Conservation (phyloP, 129 eudicot genomes). For the Escallonia herrerae region DNA sequence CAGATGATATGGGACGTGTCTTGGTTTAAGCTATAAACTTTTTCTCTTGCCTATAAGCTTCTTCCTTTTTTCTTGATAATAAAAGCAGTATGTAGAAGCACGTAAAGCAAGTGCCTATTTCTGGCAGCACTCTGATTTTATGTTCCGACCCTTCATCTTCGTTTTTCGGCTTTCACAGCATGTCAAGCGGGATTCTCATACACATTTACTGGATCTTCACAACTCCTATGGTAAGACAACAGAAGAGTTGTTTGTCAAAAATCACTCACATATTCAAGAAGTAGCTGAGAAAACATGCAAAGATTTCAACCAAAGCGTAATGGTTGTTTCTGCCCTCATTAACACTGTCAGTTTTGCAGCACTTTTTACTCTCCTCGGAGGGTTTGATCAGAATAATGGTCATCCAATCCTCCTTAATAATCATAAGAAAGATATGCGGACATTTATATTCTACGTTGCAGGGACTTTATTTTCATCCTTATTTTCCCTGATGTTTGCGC, state of each 20-base stretch:
- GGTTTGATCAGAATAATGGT: not conserved
- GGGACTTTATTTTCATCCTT: slow-evolving; percentile 5
- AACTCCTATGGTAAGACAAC: not conserved
- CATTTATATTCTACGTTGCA: slow-evolving; percentile 1
- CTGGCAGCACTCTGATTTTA: not conserved
- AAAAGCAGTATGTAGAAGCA: not conserved
- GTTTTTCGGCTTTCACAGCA: not conserved
- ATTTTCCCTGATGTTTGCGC: not conserved
- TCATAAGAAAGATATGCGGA: not conserved
- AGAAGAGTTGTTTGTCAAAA: not conserved
- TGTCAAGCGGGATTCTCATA: not conserved
- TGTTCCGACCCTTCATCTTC: not conserved
- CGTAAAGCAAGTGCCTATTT: not conserved
- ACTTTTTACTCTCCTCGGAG: slow-evolving; percentile 11
- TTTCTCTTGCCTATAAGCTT: too few relatives aligned
- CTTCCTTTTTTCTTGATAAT: not conserved
- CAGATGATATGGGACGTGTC: not conserved
- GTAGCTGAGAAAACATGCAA: slow-evolving; percentile 4
- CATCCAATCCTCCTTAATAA: slow-evolving; percentile 7
- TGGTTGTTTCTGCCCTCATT: slow-evolving; percentile 11
- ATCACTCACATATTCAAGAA: not conserved
- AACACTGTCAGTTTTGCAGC: slow-evolving; percentile 10
- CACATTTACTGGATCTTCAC: not conserved
- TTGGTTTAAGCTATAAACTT: not conserved
- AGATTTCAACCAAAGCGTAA: slow-evolving; percentile 3